Percentiles rank a stretch among this genome's conserved stretches.
Conservation (phyloP, 176 grass and related monocot species). For the Areca catechu region DNA sequence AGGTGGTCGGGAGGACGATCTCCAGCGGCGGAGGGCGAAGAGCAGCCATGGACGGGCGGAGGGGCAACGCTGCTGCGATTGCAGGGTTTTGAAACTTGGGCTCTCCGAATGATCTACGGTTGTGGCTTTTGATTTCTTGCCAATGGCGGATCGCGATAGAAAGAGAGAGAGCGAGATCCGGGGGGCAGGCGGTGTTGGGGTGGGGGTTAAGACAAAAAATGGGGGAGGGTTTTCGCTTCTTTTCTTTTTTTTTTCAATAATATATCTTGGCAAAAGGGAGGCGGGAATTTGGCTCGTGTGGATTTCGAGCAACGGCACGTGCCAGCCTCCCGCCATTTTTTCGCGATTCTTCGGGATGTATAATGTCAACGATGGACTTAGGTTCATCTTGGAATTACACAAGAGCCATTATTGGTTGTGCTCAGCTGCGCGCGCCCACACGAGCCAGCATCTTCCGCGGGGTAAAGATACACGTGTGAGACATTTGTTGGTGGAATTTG, state of each 20-base stretch:
- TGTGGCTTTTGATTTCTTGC: not conserved
- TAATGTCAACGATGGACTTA: too few relatives aligned
- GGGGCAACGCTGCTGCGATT: slow-evolving; percentile 21
- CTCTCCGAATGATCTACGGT: slow-evolving; percentile 9
- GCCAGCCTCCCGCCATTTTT: slow-evolving; percentile 38
- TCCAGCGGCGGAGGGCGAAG: slow-evolving; percentile 7
- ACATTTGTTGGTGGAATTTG: too few relatives aligned
- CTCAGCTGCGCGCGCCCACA: too few relatives aligned
- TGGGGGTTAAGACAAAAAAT: slow-evolving; percentile 15
- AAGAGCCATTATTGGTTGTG: too few relatives aligned
- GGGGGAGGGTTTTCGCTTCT: slow-evolving; percentile 6
- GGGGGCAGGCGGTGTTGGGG: too few relatives aligned
- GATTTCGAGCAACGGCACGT: slow-evolving; percentile 23
- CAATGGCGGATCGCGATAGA: too few relatives aligned
- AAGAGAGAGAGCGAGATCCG: too few relatives aligned
- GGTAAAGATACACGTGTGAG: too few relatives aligned
- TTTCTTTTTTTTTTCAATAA: not conserved
- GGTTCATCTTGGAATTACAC: too few relatives aligned
- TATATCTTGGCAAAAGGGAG: not conserved
- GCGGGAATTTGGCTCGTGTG: slow-evolving; percentile 47
- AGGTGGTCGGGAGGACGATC: not conserved
- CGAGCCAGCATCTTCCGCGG: too few relatives aligned
- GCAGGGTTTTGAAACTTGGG: slow-evolving; percentile 6
- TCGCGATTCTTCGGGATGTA: not conserved
- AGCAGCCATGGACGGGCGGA: not conserved